Base-by-base conservation (phyloP, 148 eudicot genomes). In the Arbutus unedo region DNA sequence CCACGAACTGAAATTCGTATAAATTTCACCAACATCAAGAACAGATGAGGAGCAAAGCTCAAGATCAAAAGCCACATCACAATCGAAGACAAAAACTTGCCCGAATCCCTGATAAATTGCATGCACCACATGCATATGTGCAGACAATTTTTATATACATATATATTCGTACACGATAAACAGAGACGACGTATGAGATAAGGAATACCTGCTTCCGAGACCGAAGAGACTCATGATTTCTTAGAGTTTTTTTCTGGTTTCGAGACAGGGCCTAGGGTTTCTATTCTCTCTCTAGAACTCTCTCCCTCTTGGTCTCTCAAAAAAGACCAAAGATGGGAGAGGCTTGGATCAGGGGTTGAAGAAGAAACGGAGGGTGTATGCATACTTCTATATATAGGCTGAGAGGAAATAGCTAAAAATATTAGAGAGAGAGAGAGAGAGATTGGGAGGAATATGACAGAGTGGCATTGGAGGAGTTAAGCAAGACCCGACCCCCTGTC, bases 181-280 rank as follows among this genome's bases (percentile, higher is more conserved):
- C 2, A 54, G 13, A 54, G 16, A 54, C 11, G 16, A 3, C 2
- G 72, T 9, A 67, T 9, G 31, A 31, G 67, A 0, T 66, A 16
- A 54, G 55, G 75, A 80, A 47, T 84, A 88, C 95, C 91, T 90
- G 95, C 89, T 92, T 83, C 93, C 95, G 72, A 91, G 90, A 83
- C 95, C 93, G 48, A 92, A 92, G 77, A 92, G 91, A 87, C 92
- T 89, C 95, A 91, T 92, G 87, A 80, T 88, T 83, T 57, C 66
- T 1, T 31, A 31, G 1, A 1, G 1, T 0, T 31, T 2, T 5
- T n/a, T 31, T 8, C 8, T 45, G 64, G 14, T 2, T 53, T 23
- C 3, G 55, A 19, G 71, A 15, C 47, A 9, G 14, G 76, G 8
- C 64, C 64, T 47, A 45, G 77, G 77, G 55, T 47, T 66, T 43